Percentiles rank a stretch among this genome's conserved stretches.
Evolutionary conservation across 805 yeast species (phyloP).

Genomic region (Monosporozyma solicola): DNA sequence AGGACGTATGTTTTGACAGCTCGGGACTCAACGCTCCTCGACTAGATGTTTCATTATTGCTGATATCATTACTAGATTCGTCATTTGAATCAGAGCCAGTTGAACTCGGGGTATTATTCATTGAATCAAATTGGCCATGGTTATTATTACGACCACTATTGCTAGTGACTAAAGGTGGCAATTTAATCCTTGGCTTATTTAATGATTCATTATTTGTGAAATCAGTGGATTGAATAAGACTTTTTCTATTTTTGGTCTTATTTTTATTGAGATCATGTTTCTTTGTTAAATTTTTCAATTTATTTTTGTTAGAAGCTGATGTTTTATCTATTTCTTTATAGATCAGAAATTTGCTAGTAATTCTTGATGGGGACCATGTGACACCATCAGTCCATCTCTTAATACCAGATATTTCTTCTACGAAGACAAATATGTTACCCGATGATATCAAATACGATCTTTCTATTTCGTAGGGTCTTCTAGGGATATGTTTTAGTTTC

Average conservation of each 20-base stretch:
- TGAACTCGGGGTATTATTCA: constrained; percentile 16
- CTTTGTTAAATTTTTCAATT: neutral
- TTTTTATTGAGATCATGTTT: constrained; percentile 10
- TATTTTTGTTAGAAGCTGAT: neutral
- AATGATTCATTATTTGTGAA: neutral
- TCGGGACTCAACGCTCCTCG: neutral
- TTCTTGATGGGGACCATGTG: constrained; percentile 87
- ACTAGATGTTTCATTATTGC: neutral
- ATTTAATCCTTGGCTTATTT: constrained; percentile 5
- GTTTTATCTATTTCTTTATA: constrained; percentile 49
- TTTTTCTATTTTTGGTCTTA: constrained; percentile 24
- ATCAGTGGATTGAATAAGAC: neutral
- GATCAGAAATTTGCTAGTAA: constrained; percentile 74
- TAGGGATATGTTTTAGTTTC: constrained; percentile 49
- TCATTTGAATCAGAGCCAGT: neutral
- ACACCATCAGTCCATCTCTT: constrained; percentile 97
- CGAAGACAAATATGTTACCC: constrained; percentile 78
- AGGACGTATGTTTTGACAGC: neutral
- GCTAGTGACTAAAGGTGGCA: constrained; percentile 10
- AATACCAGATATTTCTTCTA: constrained; percentile 74
- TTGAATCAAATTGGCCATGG: constrained; percentile 5
- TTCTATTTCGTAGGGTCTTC: constrained; percentile 80
- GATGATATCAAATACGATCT: constrained; percentile 54
- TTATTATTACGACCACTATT: neutral
- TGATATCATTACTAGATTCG: neutral